Conservation (phyloP, 805 yeast species). For the Spencermartinsiella europaea region DNA sequence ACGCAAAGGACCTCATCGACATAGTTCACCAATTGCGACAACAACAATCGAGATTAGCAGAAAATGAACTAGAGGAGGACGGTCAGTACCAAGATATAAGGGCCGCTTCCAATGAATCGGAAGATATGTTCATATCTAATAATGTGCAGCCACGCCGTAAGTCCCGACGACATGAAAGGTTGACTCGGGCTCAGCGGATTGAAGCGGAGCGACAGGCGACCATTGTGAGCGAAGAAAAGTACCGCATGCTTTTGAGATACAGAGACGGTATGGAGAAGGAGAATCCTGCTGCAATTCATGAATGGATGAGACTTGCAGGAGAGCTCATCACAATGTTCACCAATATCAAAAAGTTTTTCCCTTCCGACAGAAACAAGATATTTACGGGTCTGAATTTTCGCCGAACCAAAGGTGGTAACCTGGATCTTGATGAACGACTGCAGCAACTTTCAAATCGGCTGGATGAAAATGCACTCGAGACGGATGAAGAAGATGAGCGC, state of each 20-base stretch:
- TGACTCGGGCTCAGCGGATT: constrained; percentile 40
- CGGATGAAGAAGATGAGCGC: constrained; percentile 31
- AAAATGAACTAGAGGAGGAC: constrained; percentile 2
- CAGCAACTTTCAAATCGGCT: constrained; percentile 18
- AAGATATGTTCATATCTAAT: constrained; percentile 6
- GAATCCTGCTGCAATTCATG: constrained; percentile 56
- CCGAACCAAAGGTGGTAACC: constrained; percentile 43
- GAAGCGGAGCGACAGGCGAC: constrained; percentile 56
- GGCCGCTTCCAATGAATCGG: constrained; percentile 1
- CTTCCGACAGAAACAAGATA: constrained; percentile 63
- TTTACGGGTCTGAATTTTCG: constrained; percentile 61
- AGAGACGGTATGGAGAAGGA: constrained; percentile 43
- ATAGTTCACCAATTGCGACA: constrained; percentile 24
- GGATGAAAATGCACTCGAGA: constrained; percentile 32
- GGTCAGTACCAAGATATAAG: background rate
- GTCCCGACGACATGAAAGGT: constrained; percentile 8
- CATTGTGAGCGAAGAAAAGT: constrained; percentile 52
- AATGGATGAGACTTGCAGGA: constrained; percentile 81
- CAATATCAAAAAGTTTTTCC: constrained; percentile 70
- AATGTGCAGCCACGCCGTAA: constrained; percentile 1
- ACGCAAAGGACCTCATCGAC: constrained; percentile 29
- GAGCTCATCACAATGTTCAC: constrained; percentile 81
- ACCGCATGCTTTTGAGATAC: constrained; percentile 49
- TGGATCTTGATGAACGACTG: constrained; percentile 61
- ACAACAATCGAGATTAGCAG: background rate